Percentiles rank a stretch among this genome's conserved stretches.
Evolutionary conservation across 2,329 filamentous ascomycete species (phyloP).

Genomic region (Epichloe gansuensis): DNA sequence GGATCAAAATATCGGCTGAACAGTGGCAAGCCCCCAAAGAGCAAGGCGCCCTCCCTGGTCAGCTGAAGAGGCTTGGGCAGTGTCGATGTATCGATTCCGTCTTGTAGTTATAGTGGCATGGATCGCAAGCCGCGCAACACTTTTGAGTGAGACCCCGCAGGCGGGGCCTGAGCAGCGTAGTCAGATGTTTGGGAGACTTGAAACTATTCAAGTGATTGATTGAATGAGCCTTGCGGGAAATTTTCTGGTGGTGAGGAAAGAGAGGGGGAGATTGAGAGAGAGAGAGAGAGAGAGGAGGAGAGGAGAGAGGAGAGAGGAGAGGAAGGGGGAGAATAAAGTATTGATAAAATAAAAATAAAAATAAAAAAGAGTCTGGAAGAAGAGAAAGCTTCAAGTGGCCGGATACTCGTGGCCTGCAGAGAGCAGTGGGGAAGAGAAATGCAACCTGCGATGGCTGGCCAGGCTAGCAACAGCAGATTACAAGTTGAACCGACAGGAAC

Average conservation of each 20-base stretch:
- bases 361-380: neutral
- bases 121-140: slow-evolving; percentile 2
- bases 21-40: neutral
- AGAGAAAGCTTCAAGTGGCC: neutral
- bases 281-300: neutral
- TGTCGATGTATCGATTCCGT: neutral
- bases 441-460: neutral
- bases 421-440: slow-evolving; percentile 1
- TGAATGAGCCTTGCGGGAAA: neutral
- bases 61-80: neutral
- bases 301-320: neutral
- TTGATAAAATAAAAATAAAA: too few species aligned
- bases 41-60: neutral
- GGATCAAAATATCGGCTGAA: neutral
- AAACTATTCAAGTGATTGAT: neutral
- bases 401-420: neutral
- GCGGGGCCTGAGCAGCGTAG: slow-evolving; percentile 3
- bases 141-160: slow-evolving; percentile 5
- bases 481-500: neutral
- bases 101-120: neutral
- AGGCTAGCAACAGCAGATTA: neutral
- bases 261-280: neutral
- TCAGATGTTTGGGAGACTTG: neutral
- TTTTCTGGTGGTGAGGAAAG: neutral
- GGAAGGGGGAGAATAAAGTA: too few species aligned